Percentiles rank a stretch among this genome's conserved stretches.
phyloP scores from a whole-genome alignment of 176 grass and related monocot species.

The Zea luxurians region DNA sequence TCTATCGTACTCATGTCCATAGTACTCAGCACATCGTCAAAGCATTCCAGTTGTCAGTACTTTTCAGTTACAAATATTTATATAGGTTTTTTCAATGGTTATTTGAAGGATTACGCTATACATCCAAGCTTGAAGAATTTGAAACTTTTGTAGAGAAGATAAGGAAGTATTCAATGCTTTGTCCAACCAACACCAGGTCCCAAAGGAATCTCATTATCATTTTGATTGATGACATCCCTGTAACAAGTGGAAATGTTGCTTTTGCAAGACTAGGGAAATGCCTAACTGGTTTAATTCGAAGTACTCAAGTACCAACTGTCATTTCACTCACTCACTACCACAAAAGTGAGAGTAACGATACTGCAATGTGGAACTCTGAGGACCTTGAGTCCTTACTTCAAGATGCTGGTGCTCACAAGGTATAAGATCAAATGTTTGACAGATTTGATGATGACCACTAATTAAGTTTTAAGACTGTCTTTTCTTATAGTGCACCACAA shows the following conservation, averaged over 20 bases:
- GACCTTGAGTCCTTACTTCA: constrained; percentile 77
- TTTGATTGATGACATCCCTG: constrained; percentile 90
- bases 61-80: constrained; percentile 27
- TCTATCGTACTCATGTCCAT: background rate
- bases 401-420: constrained; percentile 86
- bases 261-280: constrained; percentile 83
- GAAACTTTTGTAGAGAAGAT: constrained; percentile 82
- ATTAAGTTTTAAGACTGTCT: constrained; percentile 11
- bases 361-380: constrained; percentile 54
- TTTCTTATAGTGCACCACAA: constrained; percentile 15
- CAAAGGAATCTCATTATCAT: constrained; percentile 64
- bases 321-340: constrained; percentile 77
- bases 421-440: constrained; percentile 26
- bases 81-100: constrained; percentile 28
- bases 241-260: constrained; percentile 69
- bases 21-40: constrained; percentile 21
- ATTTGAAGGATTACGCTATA: constrained; percentile 67
- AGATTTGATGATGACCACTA: constrained; percentile 8
- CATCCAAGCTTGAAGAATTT: constrained; percentile 97
- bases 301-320: constrained; percentile 73
- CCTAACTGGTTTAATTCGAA: constrained; percentile 65
- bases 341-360: constrained; percentile 67
- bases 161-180: constrained; percentile 83
- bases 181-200: constrained; percentile 39
- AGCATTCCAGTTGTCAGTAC: constrained; percentile 1